phyloP scores from a whole-genome alignment of 306 rosid genomes.

The Begonia peltatifolia region DNA sequence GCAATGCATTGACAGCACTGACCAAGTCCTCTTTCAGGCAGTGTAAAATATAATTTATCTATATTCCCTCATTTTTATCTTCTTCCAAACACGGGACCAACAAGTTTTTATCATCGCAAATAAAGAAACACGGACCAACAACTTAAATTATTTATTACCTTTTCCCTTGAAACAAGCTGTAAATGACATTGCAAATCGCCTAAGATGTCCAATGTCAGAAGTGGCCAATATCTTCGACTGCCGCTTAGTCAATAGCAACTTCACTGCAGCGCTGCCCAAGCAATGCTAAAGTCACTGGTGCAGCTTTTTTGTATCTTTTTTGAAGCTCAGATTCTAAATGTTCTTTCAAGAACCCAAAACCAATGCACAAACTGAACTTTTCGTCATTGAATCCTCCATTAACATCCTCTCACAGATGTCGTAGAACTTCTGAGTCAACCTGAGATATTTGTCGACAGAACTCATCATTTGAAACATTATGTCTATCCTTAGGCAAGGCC shows the following conservation, averaged over 20 bases:
- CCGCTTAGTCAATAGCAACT: slow-evolving; percentile 45
- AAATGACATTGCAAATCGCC: too few species aligned
- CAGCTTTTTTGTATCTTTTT: slow-evolving; percentile 92
- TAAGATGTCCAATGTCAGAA: slow-evolving; percentile 80
- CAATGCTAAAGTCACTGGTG: slow-evolving; percentile 88
- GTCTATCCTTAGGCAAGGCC: slow-evolving; percentile 81
- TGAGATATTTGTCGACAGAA: slow-evolving; percentile 80
- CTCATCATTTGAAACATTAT: slow-evolving; percentile 68
- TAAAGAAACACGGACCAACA: too few species aligned
- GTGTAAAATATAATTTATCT: too few species aligned
- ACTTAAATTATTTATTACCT: too few species aligned
- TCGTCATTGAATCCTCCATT: slow-evolving; percentile 91
- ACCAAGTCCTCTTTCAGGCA: too few species aligned
- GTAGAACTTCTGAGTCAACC: slow-evolving; percentile 76
- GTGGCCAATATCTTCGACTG: slow-evolving; percentile 63
- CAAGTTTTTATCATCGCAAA: too few species aligned
- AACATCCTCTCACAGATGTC: slow-evolving; percentile 65
- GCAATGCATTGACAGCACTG: too few species aligned
- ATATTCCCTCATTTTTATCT: too few species aligned
- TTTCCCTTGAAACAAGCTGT: too few species aligned
- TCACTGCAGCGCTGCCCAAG: slow-evolving; percentile 91
- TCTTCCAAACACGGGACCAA: too few species aligned
- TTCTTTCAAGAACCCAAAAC: slow-evolving; percentile 69
- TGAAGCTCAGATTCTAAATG: slow-evolving; percentile 87
- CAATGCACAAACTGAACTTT: slow-evolving; percentile 55